A percentile compares a stretch with the other conserved stretches of the same genome.
Evolutionary conservation across 2,329 filamentous ascomycete species (phyloP).

Genomic region (Monosporascus sp.): DNA sequence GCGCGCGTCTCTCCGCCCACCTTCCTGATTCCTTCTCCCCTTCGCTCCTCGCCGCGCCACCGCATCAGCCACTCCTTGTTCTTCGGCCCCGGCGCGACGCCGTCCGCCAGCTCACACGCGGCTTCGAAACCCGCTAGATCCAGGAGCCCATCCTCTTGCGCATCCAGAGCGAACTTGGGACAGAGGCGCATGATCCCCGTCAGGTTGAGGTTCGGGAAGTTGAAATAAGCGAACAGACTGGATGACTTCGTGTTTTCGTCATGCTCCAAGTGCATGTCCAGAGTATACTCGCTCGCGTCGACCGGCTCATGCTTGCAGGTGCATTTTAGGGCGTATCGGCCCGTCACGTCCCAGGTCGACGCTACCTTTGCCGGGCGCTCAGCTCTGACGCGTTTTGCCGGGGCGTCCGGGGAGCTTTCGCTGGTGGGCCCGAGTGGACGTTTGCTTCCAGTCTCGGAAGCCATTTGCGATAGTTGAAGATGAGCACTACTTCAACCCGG

Average conservation of each 20-base stretch:
- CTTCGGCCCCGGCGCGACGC: constrained; percentile 4
- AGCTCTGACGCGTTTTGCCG: constrained; percentile 3
- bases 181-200: constrained; percentile 5
- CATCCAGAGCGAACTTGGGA: constrained; percentile 2
- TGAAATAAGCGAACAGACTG: constrained; percentile 5
- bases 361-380: constrained; percentile 1
- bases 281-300: constrained; percentile 5
- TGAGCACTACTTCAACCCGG: too few species aligned
- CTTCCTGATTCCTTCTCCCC: neutral
- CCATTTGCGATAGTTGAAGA: too few species aligned
- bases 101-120: constrained; percentile 7
- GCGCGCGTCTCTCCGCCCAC: constrained; percentile 5
- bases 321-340: constrained; percentile 3
- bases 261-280: constrained; percentile 6
- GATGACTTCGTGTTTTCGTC: constrained; percentile 2
- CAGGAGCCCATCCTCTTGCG: constrained; percentile 1
- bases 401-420: constrained; percentile 1
- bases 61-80: constrained; percentile 9
- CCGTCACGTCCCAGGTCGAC: constrained; percentile 6
- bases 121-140: constrained; percentile 3
- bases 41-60: constrained; percentile 3
- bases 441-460: neutral
- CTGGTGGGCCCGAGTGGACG: neutral
- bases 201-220: constrained; percentile 6
- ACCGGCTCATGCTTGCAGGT: constrained; percentile 5